Conservation (phyloP, 805 yeast species). For the Blastobotrys chiropterorum region DNA sequence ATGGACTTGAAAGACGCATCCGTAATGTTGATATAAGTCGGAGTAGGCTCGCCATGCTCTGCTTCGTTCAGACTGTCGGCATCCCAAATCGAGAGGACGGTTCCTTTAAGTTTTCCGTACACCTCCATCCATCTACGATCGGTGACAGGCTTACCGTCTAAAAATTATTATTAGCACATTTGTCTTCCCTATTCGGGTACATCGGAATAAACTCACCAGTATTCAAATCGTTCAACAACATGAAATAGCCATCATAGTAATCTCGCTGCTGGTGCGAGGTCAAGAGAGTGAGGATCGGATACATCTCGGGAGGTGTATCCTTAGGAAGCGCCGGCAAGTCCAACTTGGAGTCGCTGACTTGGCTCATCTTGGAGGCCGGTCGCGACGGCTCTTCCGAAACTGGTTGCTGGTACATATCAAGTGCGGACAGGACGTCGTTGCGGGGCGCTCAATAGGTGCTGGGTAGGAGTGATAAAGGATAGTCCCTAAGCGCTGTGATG, state of each 20-base stretch:
- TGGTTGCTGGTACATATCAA: neutral
- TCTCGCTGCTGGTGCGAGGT: conserved; percentile 64
- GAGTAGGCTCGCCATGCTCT: conserved; percentile 54
- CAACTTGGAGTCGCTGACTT: neutral
- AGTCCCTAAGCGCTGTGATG: neutral
- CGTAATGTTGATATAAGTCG: conserved; percentile 82
- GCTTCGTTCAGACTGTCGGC: conserved; percentile 45
- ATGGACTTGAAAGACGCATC: conserved; percentile 82
- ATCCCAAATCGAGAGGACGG: conserved; percentile 90
- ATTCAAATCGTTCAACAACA: conserved; percentile 35
- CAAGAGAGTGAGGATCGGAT: conserved; percentile 65
- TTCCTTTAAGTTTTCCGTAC: conserved; percentile 85
- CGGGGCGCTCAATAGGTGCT: neutral
- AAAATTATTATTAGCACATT: no score
- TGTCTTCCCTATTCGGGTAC: no score
- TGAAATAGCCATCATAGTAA: conserved; percentile 51
- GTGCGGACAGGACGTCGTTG: neutral
- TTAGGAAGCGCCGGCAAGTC: conserved; percentile 20
- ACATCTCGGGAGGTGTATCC: conserved; percentile 53
- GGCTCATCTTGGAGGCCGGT: neutral
- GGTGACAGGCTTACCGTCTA: conserved; percentile 72
- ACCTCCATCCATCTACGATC: conserved; percentile 88
- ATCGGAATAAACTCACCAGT: conserved; percentile 5
- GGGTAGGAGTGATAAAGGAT: neutral
- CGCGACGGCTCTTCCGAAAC: neutral